phyloP scores from a whole-genome alignment of 1,284 basidiomycete species.

The Microbotryum silenes-acaulis region DNA sequence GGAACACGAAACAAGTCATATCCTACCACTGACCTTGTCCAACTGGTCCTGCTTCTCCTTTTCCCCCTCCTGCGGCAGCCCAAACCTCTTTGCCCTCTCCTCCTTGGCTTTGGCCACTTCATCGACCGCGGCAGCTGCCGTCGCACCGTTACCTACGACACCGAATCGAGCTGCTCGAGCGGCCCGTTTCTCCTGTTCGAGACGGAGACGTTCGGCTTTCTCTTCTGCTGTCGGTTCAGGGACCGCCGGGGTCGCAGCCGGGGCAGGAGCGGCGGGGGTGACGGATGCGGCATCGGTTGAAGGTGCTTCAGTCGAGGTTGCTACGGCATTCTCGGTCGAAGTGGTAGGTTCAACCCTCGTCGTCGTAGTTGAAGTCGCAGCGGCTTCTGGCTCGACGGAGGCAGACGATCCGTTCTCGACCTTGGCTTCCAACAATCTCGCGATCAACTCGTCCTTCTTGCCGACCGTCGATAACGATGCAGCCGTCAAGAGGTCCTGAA shows the following conservation, averaged over 20 bases:
- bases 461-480: conserved; percentile 39
- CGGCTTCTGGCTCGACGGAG: background rate
- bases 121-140: background rate
- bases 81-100: conserved; percentile 14
- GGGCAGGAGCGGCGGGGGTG: conserved; percentile 2
- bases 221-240: conserved; percentile 3
- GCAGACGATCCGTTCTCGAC: background rate
- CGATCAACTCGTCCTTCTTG: conserved; percentile 44
- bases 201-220: conserved; percentile 1
- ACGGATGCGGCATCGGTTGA: background rate
- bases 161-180: conserved; percentile 43
- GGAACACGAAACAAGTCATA: background rate
- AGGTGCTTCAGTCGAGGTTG: background rate
- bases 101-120: background rate
- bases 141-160: conserved; percentile 19
- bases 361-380: background rate
- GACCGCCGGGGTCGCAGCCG: conserved; percentile 2
- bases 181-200: conserved; percentile 38
- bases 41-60: background rate
- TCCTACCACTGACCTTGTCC: conserved; percentile 15
- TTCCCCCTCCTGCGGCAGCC: background rate
- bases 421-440: conserved; percentile 38
- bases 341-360: conserved; percentile 3
- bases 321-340: too few species aligned
- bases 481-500: conserved; percentile 38